Base-by-base conservation (phyloP, 495 filamentous ascomycete genomes). In the Xanthoparmelia taractica region DNA sequence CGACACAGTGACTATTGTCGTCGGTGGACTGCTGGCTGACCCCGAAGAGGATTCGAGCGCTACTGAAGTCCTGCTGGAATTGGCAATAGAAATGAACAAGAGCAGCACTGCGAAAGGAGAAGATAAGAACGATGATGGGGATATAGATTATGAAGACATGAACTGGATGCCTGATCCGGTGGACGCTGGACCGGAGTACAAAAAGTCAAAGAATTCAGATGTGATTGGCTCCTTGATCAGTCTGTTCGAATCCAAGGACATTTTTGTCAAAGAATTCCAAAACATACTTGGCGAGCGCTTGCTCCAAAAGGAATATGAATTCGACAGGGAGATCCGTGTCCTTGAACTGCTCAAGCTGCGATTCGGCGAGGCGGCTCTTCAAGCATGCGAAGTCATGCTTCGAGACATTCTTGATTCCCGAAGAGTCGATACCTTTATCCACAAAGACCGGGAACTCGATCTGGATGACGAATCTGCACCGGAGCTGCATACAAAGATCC, bases 351-450 rank as follows among this genome's bases (percentile, higher is more conserved):
- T 98, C 52, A 97, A 96, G 74, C 74, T 88, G 11, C 87, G 93
- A 8, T 93, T 97, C 59, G 95, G 92, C 20, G 91, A 96, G 66
- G 80, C 84, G 6, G 82, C 87, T 12, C 77, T 97, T 50, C 94
- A 97, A 71, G 86, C 87, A 50, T 96, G 90, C 74, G 91, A 97
- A 69, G 94, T 99, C 63, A 99, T 99, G 94, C 82, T 97, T 34
- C 87, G 86, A 55, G 94, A 99, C 74, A 87, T 97, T n/a, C 81
- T 86, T 56, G 92, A 96, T 69, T 96, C 92, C 17, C 79, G 82
- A 54, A 81, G 85, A 54, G 81, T 94, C 56, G 85, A 96, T 69
- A 69, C 74, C 33, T 72, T 78, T 33, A 89, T 96, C 37, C 74
- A 83, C 20, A 79, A 78, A 38, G 80, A 81, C 36, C 71, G 77